phyloP scores from a whole-genome alignment of 2,329 filamentous ascomycete genomes.

The Aspergillus pseudonomiae region DNA sequence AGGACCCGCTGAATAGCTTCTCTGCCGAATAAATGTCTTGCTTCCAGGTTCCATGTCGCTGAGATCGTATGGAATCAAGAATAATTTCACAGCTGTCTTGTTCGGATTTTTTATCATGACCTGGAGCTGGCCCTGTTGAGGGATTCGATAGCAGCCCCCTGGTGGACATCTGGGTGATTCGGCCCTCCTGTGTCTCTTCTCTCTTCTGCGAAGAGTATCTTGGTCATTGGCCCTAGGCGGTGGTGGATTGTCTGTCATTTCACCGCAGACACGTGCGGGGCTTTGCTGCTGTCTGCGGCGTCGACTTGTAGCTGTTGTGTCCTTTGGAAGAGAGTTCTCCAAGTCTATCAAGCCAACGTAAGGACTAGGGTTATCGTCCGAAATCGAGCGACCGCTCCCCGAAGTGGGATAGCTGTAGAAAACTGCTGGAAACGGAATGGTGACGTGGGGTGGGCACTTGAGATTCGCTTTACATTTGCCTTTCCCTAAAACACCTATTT shows the following conservation, averaged over 20 bases:
- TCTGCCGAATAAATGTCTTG: conserved; percentile 94
- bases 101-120: conserved; percentile 98
- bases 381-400: conserved; percentile 62
- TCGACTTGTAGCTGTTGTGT: conserved; percentile 43
- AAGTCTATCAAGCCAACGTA: conserved; percentile 94
- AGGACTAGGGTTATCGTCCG: conserved; percentile 86
- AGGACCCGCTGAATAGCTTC: conserved; percentile 85
- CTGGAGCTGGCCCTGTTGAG: conserved; percentile 89
- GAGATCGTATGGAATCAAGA: conserved; percentile 90
- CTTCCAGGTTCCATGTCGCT: conserved; percentile 89
- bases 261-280: conserved; percentile 19
- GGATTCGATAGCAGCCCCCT: conserved; percentile 90
- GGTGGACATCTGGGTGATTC: conserved; percentile 69
- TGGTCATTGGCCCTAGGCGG: conserved; percentile 22
- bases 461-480: conserved; percentile 86
- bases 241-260: conserved; percentile 14
- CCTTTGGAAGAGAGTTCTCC: conserved; percentile 71
- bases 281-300: conserved; percentile 44
- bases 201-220: conserved; percentile 48
- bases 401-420: conserved; percentile 89
- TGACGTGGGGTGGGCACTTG: conserved; percentile 86
- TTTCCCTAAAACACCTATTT: conserved; percentile 89
- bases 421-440: conserved; percentile 86
- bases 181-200: conserved; percentile 64
- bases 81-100: conserved; percentile 96